These are phyloP conservation scores for Whalleya microplaca DNA, from an alignment of 2,329 filamentous ascomycete species.

Conservation along the genomic window DNA sequence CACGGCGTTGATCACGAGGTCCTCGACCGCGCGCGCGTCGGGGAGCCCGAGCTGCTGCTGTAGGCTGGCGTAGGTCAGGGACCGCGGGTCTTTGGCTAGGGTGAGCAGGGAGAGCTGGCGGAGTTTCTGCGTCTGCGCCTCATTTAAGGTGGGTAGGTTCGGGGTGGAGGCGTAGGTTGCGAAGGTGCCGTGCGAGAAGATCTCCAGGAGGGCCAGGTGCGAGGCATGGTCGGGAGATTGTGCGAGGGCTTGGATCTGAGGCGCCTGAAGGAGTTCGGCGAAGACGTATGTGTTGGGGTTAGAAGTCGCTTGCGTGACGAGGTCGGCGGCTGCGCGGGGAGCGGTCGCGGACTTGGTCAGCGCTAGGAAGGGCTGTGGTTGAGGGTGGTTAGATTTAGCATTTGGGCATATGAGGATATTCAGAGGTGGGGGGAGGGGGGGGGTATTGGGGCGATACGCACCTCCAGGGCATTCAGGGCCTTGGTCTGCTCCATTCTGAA, in stretches of 20 bases:
- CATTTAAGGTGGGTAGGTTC: constrained; percentile 70
- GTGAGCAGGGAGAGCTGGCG: constrained; percentile 88
- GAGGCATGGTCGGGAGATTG: constrained; percentile 61
- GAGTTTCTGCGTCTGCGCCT: constrained; percentile 79
- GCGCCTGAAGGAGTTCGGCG: constrained; percentile 83
- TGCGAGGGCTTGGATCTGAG: constrained; percentile 75
- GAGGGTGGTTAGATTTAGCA: constrained; percentile 6
- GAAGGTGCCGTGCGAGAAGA: constrained; percentile 94
- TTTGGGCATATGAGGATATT: neutral
- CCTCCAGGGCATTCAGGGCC: constrained; percentile 67
- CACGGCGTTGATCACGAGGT: constrained; percentile 83
- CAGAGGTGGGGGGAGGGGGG: too few species aligned
- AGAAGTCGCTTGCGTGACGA: constrained; percentile 88
- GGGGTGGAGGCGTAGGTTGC: constrained; percentile 64
- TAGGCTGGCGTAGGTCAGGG: constrained; percentile 75
- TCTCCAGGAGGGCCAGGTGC: constrained; percentile 74
- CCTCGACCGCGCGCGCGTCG: constrained; percentile 74
- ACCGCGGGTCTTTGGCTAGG: constrained; percentile 68
- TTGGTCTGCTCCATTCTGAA: constrained; percentile 73
- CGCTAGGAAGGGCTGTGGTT: constrained; percentile 77
- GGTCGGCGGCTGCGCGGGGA: constrained; percentile 80
- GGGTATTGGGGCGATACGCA: constrained; percentile 33
- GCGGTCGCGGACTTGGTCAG: constrained; percentile 86
- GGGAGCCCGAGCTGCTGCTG: constrained; percentile 68
- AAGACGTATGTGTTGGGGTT: constrained; percentile 90